A percentile compares a stretch with the other conserved stretches of the same genome.
These are phyloP conservation scores for Apiotrichum akiyoshidainum DNA, from an alignment of 1,284 basidiomycete genomes.

Conservation along the genomic window DNA sequence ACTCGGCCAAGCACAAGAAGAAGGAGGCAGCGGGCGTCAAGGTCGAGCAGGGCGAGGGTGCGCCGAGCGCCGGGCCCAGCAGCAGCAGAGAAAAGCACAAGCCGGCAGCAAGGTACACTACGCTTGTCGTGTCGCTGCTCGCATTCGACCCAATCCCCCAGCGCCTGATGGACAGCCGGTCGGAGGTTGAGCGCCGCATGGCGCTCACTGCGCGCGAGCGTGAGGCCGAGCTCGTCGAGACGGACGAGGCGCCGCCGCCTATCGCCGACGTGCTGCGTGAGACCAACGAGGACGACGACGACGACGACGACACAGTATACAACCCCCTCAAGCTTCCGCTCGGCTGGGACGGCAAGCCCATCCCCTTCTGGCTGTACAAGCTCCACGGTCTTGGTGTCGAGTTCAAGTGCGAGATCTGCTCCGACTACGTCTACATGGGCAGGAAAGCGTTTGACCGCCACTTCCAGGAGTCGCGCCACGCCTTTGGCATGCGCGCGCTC, in stretches of 20 bases:
- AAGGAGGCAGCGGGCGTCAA: conserved; percentile 56
- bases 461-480: conserved; percentile 82
- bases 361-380: conserved; percentile 98
- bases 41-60: conserved; percentile 28
- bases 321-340: conserved; percentile 96
- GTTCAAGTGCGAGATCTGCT: conserved; percentile 97
- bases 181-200: conserved; percentile 92
- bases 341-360: conserved; percentile 97
- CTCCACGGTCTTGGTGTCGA: conserved; percentile 95
- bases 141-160: conserved; percentile 60
- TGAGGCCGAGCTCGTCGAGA: conserved; percentile 86
- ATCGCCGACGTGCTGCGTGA: conserved; percentile 53
- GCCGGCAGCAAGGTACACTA: conserved; percentile 68
- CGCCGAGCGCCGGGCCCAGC: conserved; percentile 3
- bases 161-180: conserved; percentile 75
- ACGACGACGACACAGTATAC: conserved; percentile 92
- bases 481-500: conserved; percentile 96
- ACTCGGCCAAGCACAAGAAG: conserved; percentile 93
- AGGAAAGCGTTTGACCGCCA: conserved; percentile 51
- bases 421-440: conserved; percentile 91
- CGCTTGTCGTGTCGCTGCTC: conserved; percentile 68
- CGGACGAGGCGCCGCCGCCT: conserved; percentile 62
- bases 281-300: conserved; percentile 65
- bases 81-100: conserved; percentile 61
- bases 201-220: conserved; percentile 94